Conservation (phyloP, 768 basidiomycete species). For the Dentipellis fragilis region DNA sequence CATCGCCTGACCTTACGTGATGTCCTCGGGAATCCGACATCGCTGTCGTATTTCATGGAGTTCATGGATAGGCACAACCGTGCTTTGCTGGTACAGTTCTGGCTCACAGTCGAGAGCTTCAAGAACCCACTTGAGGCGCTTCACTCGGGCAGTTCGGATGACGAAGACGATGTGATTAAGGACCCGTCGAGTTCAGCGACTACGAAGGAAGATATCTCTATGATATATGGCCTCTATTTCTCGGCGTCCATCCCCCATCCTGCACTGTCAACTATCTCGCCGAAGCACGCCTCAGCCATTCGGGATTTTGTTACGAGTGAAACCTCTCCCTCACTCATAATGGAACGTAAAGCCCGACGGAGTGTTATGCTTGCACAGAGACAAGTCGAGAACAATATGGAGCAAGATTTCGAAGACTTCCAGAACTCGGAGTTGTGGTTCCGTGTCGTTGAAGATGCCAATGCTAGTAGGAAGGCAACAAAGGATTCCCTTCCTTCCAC, state of each 20-base stretch:
- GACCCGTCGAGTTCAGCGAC: slow-evolving; percentile 42
- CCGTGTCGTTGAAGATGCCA: slow-evolving; percentile 70
- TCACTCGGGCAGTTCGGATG: slow-evolving; percentile 45
- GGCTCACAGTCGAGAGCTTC: slow-evolving; percentile 95
- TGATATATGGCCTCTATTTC: slow-evolving; percentile 88
- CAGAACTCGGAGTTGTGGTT: slow-evolving; percentile 87
- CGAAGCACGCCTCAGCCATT: slow-evolving; percentile 63
- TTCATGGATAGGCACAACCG: slow-evolving; percentile 89
- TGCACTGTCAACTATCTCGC: slow-evolving; percentile 52
- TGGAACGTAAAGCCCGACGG: slow-evolving; percentile 51
- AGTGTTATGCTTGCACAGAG: slow-evolving; percentile 79
- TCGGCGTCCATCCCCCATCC: slow-evolving; percentile 46
- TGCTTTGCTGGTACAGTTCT: slow-evolving; percentile 88
- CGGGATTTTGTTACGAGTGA: slow-evolving; percentile 51
- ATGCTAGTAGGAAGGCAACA: slow-evolving; percentile 18
- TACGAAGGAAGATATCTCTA: slow-evolving; percentile 76
- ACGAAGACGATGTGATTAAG: slow-evolving; percentile 52
- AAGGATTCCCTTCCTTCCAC: neutral
- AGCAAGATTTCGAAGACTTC: slow-evolving; percentile 86
- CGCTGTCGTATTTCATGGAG: slow-evolving; percentile 95
- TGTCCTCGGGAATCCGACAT: slow-evolving; percentile 79
- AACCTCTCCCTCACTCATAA: slow-evolving; percentile 29
- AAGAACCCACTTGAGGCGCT: slow-evolving; percentile 89
- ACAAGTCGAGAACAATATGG: slow-evolving; percentile 84
- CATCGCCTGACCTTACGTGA: slow-evolving; percentile 59